Percentiles rank a stretch among this genome's conserved stretches.
Conservation (phyloP, 179 eudicot species). For the Dionaea muscipula region DNA sequence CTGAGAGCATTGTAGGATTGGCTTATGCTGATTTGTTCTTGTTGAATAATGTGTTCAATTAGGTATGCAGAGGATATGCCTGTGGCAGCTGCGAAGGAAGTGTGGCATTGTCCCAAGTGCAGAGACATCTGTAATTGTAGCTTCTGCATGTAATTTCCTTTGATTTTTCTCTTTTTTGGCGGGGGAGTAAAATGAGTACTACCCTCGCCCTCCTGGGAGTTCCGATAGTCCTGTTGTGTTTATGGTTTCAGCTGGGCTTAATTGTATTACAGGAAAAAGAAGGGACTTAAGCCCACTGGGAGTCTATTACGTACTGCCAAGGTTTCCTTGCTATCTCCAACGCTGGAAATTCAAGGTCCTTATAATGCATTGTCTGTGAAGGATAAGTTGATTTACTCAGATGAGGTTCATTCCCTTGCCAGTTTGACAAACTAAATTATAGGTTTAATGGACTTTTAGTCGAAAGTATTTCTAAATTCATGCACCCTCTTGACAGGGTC, state of each 20-base stretch:
- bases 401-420: slow-evolving; percentile 15
- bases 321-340: slow-evolving; percentile 55
- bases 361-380: slow-evolving; percentile 18
- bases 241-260: neutral
- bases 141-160: slow-evolving; percentile 38
- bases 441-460: neutral
- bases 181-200: neutral
- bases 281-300: slow-evolving; percentile 65
- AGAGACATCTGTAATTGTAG: slow-evolving; percentile 75
- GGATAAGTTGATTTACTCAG: slow-evolving; percentile 15
- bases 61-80: slow-evolving; percentile 77
- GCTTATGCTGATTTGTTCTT: neutral
- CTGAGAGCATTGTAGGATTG: neutral
- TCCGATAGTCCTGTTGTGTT: neutral
- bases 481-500: slow-evolving; percentile 22
- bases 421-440: neutral
- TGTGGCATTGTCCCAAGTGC: slow-evolving; percentile 72
- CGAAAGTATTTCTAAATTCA: too few species aligned
- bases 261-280: slow-evolving; percentile 43
- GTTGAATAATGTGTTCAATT: slow-evolving; percentile 1
- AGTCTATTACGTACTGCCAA: slow-evolving; percentile 40
- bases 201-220: neutral
- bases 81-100: slow-evolving; percentile 29
- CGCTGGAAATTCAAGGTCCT: slow-evolving; percentile 37
- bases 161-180: too few species aligned